These are phyloP conservation scores for Dunaliella primolecta DNA, from an alignment of 139 green algal species.

Conservation along the genomic window DNA sequence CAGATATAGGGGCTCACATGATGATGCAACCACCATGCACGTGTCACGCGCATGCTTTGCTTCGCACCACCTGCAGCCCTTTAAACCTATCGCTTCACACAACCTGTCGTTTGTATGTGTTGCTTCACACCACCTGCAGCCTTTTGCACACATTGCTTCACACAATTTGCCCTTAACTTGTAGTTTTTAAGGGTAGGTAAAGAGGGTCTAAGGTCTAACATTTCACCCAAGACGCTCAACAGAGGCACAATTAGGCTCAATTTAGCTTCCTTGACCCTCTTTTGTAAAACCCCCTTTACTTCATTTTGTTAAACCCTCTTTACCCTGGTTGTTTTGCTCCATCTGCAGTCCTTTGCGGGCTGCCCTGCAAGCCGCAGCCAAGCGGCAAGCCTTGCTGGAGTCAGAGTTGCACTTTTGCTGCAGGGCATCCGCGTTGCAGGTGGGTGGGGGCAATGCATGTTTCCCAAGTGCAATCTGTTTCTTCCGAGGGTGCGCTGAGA, in stretches of 20 bases:
- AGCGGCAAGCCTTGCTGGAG: background rate
- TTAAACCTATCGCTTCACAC: too few relatives aligned
- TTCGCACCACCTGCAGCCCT: too few relatives aligned
- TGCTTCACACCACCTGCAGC: too few relatives aligned
- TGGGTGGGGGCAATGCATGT: background rate
- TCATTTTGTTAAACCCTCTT: too few relatives aligned
- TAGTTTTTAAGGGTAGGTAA: background rate
- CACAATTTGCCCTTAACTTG: background rate
- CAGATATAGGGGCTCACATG: too few relatives aligned
- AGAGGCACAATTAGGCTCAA: background rate
- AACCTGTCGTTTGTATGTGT: too few relatives aligned
- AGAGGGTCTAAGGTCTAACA: too few relatives aligned
- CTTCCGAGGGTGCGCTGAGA: background rate
- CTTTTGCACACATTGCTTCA: too few relatives aligned
- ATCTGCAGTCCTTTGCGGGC: background rate
- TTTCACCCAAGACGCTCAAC: background rate
- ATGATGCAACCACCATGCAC: too few relatives aligned
- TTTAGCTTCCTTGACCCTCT: background rate
- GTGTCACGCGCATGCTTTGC: too few relatives aligned
- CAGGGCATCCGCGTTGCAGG: background rate
- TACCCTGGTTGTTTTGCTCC: background rate
- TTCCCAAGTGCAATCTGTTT: too few relatives aligned
- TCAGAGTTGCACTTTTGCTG: background rate
- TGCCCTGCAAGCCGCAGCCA: background rate
- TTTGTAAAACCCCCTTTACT: background rate